phyloP scores from a whole-genome alignment of 495 filamentous ascomycete genomes.

The Peziza echinospora region DNA sequence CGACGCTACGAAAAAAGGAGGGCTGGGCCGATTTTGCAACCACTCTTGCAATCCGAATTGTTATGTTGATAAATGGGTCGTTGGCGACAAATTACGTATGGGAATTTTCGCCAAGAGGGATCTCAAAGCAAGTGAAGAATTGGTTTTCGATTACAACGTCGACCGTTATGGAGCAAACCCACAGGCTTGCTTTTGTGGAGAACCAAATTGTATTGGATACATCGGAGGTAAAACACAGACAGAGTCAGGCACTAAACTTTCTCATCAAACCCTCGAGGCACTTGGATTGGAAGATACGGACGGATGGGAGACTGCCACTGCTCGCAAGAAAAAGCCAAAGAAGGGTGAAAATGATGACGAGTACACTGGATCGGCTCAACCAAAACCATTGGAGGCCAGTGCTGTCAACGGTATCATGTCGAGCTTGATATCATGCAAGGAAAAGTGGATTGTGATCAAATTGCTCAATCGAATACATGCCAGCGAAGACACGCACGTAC shows the following conservation, averaged over 20 bases:
- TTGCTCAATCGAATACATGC: conserved; percentile 71
- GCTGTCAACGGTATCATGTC: conserved; percentile 97
- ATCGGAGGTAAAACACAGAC: conserved; percentile 97
- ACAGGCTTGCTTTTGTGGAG: conserved; percentile 89
- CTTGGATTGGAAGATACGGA: conserved; percentile 75
- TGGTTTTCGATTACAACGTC: conserved; percentile 99
- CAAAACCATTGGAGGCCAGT: conserved; percentile 50
- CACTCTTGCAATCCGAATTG: conserved; percentile 98
- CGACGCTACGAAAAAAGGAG: conserved; percentile 91
- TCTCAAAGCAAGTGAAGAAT: conserved; percentile 75
- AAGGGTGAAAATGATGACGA: conserved; percentile 93
- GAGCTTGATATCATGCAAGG: conserved; percentile 92
- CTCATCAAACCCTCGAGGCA: conserved; percentile 76
- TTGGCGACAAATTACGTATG: conserved; percentile 96
- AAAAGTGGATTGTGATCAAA: conserved; percentile 98
- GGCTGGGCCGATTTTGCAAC: conserved; percentile 93
- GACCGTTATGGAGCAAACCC: conserved; percentile 94
- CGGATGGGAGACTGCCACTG: conserved; percentile 71
- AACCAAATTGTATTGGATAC: conserved; percentile 84
- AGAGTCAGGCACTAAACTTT: conserved; percentile 78
- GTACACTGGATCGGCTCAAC: conserved; percentile 75
- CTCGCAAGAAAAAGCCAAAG: conserved; percentile 69
- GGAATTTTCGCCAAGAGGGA: conserved; percentile 86
- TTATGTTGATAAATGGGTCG: conserved; percentile 99
- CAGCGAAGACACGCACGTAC: conserved; percentile 72